Evolutionary conservation across 2,329 filamentous ascomycete genomes (phyloP).

Genomic region (Aschersonia sp.): DNA sequence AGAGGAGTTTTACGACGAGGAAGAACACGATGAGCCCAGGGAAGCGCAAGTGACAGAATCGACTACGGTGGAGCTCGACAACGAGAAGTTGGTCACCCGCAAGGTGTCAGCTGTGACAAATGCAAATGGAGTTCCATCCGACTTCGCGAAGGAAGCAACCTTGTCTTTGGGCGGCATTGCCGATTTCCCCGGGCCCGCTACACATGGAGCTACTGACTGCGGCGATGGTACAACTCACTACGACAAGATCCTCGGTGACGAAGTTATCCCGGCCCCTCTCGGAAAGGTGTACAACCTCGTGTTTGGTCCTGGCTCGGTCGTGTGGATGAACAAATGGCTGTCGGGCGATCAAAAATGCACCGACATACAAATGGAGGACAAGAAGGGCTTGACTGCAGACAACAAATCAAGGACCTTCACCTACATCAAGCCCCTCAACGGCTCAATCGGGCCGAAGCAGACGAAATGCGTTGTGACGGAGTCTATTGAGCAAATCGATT

Average conservation of each 20-base stretch:
- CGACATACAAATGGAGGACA: constrained; percentile 79
- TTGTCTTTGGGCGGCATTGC: constrained; percentile 24
- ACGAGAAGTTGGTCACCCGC: constrained; percentile 49
- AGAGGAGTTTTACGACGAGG: constrained; percentile 64
- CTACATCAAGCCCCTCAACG: constrained; percentile 84
- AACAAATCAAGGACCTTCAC: constrained; percentile 61
- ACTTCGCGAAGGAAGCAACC: constrained; percentile 29
- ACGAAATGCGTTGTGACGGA: constrained; percentile 89
- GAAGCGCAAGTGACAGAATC: constrained; percentile 33
- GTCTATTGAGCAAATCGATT: constrained; percentile 67
- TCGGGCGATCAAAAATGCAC: constrained; percentile 74
- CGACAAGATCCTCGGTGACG: constrained; percentile 73
- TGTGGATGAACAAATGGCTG: constrained; percentile 79
- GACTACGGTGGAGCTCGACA: constrained; percentile 29
- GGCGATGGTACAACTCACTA: constrained; percentile 67
- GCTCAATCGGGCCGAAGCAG: constrained; percentile 76
- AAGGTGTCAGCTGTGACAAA: constrained; percentile 50
- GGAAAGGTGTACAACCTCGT: constrained; percentile 83
- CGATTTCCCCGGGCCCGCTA: constrained; percentile 74
- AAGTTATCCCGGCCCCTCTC: constrained; percentile 70
- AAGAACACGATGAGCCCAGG: constrained; percentile 63
- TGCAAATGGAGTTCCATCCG: constrained; percentile 27
- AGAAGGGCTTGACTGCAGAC: constrained; percentile 61
- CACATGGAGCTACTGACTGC: constrained; percentile 76
- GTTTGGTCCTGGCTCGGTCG: constrained; percentile 66